These are phyloP conservation scores for Helminthosporium solani DNA, from an alignment of 2,329 filamentous ascomycete genomes.

Conservation along the genomic window DNA sequence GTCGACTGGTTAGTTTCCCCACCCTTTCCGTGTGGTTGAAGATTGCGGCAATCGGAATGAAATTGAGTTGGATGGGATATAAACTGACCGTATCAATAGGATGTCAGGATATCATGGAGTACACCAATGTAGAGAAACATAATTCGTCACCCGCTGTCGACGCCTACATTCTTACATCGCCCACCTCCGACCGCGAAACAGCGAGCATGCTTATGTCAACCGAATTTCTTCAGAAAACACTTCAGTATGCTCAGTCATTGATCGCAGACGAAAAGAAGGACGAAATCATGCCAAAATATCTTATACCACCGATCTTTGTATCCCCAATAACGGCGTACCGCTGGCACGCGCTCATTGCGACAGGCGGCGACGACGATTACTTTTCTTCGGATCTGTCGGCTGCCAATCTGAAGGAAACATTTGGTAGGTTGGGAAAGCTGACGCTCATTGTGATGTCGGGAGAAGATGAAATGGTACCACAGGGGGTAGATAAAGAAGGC, in stretches of 20 bases:
- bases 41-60: too few species aligned
- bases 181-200: constrained; percentile 19
- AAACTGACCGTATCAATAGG: neutral
- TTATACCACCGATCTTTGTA: constrained; percentile 5
- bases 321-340: constrained; percentile 57
- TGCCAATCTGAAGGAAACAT: constrained; percentile 60
- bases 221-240: constrained; percentile 4
- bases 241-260: constrained; percentile 9
- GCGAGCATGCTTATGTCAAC: constrained; percentile 15
- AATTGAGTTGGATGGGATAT: neutral
- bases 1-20: constrained; percentile 10
- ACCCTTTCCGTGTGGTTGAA: too few species aligned
- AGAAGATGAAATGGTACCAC: constrained; percentile 19
- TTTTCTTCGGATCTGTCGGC: constrained; percentile 78
- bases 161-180: constrained; percentile 18
- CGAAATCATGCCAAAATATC: constrained; percentile 7
- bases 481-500: constrained; percentile 10
- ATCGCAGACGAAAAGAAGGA: constrained; percentile 8
- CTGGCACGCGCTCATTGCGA: constrained; percentile 59
- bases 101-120: constrained; percentile 17
- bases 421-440: constrained; percentile 58
- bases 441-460: constrained; percentile 51
- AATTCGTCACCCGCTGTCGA: constrained; percentile 1
- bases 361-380: constrained; percentile 76
- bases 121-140: constrained; percentile 4